Evolutionary conservation across 2,329 filamentous ascomycete genomes (phyloP).

Genomic region (Cryphonectria radicalis): DNA sequence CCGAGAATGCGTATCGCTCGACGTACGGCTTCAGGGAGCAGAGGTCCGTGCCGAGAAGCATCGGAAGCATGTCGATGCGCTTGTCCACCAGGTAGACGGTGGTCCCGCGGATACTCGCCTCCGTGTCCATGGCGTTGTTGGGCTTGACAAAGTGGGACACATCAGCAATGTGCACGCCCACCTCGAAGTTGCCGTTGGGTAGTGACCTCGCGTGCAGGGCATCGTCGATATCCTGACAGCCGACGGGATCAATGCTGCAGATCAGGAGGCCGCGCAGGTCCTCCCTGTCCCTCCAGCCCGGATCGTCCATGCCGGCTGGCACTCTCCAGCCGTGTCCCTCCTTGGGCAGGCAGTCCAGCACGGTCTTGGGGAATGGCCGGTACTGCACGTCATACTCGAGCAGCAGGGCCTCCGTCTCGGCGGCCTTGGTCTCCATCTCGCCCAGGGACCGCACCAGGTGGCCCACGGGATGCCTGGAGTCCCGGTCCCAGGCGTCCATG

Average conservation of each 20-base stretch:
- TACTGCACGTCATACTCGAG: constrained; percentile 98
- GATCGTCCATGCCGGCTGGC: constrained; percentile 75
- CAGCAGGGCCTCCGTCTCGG: constrained; percentile 92
- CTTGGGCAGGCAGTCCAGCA: constrained; percentile 86
- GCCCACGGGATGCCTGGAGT: constrained; percentile 88
- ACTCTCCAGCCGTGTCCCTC: constrained; percentile 96
- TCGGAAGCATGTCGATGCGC: constrained; percentile 98
- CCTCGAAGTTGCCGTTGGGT: constrained; percentile 92
- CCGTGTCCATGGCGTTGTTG: constrained; percentile 94
- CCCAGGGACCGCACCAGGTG: constrained; percentile 94
- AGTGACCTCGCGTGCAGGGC: constrained; percentile 85
- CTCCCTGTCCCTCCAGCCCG: constrained; percentile 82
- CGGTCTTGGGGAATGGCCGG: constrained; percentile 92
- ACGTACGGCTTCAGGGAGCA: constrained; percentile 97
- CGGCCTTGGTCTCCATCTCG: constrained; percentile 94
- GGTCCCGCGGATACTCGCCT: constrained; percentile 91
- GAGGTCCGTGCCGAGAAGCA: constrained; percentile 91
- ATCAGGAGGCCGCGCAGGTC: constrained; percentile 87
- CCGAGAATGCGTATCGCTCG: constrained; percentile 88
- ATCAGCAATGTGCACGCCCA: constrained; percentile 97
- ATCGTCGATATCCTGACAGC: constrained; percentile 98
- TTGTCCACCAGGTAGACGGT: constrained; percentile 98
- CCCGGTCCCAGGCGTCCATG: constrained; percentile 93
- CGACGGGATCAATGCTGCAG: constrained; percentile 95
- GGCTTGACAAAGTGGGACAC: constrained; percentile 99